Conservation (phyloP, 2,329 filamentous ascomycete species). For the Calonectria pauciramosa region DNA sequence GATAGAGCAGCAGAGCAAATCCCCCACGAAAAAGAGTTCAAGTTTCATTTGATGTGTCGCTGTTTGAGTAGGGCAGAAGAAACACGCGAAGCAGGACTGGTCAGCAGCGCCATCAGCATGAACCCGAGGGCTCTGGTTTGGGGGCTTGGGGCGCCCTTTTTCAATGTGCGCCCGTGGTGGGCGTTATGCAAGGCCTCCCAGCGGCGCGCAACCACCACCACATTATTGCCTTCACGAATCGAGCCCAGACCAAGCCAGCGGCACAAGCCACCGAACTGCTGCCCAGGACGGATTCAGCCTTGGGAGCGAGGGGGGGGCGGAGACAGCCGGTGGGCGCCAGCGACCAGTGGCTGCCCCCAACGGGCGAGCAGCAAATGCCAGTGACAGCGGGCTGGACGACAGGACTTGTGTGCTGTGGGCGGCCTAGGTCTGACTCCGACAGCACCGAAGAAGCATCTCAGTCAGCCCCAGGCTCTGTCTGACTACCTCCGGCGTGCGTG, state of each 20-base stretch:
- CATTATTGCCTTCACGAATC: constrained; percentile 1
- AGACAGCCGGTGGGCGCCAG: neutral
- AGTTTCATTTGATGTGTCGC: constrained; percentile 15
- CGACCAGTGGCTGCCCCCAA: neutral
- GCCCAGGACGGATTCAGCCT: constrained; percentile 16
- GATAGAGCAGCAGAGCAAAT: neutral
- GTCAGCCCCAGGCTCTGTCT: constrained; percentile 9
- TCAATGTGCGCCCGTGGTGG: neutral
- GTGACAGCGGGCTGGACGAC: neutral
- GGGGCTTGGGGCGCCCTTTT: neutral
- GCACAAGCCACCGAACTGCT: constrained; percentile 15
- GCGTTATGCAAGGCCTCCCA: constrained; percentile 19
- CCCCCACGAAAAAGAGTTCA: neutral
- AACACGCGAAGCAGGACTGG: neutral
- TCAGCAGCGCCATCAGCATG: neutral
- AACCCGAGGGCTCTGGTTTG: constrained; percentile 1
- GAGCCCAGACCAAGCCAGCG: constrained; percentile 10
- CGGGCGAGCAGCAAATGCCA: neutral
- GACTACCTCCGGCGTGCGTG: constrained; percentile 6
- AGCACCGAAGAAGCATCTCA: constrained; percentile 3
- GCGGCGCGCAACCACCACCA: constrained; percentile 10
- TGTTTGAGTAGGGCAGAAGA: constrained; percentile 5
- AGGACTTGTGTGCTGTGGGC: neutral
- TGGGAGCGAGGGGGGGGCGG: constrained; percentile 11
- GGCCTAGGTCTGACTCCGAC: constrained; percentile 6